Evolutionary conservation across 768 basidiomycete genomes (phyloP).

Genomic region (Punctularia strigosozonata): DNA sequence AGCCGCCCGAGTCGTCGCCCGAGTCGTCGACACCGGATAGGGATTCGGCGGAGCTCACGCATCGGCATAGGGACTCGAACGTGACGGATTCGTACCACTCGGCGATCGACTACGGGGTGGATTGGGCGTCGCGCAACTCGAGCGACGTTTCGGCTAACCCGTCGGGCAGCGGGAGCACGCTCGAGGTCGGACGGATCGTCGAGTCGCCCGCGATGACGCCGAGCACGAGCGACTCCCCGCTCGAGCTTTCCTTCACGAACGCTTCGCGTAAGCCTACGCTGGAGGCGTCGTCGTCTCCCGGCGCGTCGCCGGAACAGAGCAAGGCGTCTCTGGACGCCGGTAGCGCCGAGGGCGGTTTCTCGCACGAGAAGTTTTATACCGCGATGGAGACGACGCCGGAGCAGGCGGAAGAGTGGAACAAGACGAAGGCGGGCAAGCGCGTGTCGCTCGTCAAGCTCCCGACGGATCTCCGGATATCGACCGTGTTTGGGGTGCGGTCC

Average conservation of each 20-base stretch:
- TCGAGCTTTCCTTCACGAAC: not conserved
- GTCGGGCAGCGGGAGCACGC: not conserved
- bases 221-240: not conserved
- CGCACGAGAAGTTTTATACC: constrained; percentile 35
- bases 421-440: constrained; percentile 74
- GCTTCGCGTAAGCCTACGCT: not conserved
- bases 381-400: constrained; percentile 41
- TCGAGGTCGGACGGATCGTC: not conserved
- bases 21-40: too few relatives aligned
- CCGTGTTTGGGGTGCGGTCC: constrained; percentile 16
- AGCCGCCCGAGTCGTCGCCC: not conserved
- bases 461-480: constrained; percentile 30
- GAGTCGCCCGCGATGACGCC: not conserved
- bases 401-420: constrained; percentile 83
- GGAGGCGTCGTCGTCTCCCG: not conserved
- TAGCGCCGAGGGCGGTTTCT: not conserved
- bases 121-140: constrained; percentile 14
- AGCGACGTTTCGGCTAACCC: not conserved
- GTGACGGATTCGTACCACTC: constrained; percentile 56
- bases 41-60: too few relatives aligned
- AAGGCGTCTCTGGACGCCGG: not conserved
- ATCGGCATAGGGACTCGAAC: constrained; percentile 32
- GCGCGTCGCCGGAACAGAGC: too few relatives aligned
- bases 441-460: constrained; percentile 75
- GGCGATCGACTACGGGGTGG: constrained; percentile 43